These are phyloP conservation scores for Pelargonium myrrhifolium DNA, from an alignment of 441 rosid species.

Conservation along the genomic window DNA sequence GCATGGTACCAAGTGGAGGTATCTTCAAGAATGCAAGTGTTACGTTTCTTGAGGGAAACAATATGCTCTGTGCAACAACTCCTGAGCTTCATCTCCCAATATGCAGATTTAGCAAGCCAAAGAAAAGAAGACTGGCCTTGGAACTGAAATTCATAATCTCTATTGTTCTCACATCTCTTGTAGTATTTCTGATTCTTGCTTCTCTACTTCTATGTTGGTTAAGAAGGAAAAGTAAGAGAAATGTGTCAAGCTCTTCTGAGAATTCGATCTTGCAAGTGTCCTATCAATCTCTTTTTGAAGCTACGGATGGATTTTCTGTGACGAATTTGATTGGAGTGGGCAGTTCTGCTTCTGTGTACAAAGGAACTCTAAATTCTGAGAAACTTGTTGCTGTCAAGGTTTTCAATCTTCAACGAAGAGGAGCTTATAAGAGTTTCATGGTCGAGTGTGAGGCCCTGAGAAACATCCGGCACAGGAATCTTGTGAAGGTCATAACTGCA, in stretches of 20 bases:
- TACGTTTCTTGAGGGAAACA: constrained; percentile 14
- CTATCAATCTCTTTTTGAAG: constrained; percentile 3
- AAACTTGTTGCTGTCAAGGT: constrained; percentile 10
- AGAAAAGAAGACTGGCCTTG: not conserved
- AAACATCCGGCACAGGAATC: constrained; percentile 6
- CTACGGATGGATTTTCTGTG: constrained; percentile 7
- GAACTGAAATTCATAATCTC: not conserved
- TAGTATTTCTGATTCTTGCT: not conserved
- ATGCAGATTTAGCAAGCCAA: constrained; percentile 12
- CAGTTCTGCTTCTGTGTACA: constrained; percentile 7
- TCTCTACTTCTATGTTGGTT: not conserved
- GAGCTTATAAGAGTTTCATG: constrained; percentile 11
- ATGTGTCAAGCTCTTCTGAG: not conserved
- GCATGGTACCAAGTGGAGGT: constrained; percentile 17
- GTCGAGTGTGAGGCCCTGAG: constrained; percentile 9
- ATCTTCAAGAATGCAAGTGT: constrained; percentile 23
- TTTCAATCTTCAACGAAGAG: constrained; percentile 7
- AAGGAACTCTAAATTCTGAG: constrained; percentile 6
- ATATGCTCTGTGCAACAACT: constrained; percentile 25
- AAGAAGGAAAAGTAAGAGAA: not conserved
- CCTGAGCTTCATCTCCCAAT: constrained; percentile 15
- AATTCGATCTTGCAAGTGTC: not conserved
- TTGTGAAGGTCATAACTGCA: no score
- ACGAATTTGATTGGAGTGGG: constrained; percentile 1
- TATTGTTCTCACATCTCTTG: not conserved